Conservation (phyloP, 2,329 filamentous ascomycete genomes). For the Amphichorda felina region DNA sequence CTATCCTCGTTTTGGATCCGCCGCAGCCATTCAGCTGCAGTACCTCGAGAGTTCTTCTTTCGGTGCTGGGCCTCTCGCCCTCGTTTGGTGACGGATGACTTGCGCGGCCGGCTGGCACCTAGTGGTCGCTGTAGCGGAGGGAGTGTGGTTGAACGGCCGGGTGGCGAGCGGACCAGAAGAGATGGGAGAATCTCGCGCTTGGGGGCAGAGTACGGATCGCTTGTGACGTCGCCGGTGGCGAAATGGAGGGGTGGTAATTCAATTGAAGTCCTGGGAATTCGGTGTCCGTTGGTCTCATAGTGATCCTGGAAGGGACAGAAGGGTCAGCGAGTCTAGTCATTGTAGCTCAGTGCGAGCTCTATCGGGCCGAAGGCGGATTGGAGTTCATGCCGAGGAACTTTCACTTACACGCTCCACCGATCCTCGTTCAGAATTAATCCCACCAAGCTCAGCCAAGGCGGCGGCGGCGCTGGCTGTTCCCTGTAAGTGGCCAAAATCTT, state of each 20-base stretch:
- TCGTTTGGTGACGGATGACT: constrained; percentile 76
- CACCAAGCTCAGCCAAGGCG: constrained; percentile 71
- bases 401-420: constrained; percentile 62
- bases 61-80: constrained; percentile 68
- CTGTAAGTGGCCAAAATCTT: constrained; percentile 55
- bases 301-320: constrained; percentile 36
- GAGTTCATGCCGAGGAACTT: neutral
- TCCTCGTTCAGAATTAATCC: constrained; percentile 62
- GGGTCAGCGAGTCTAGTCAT: neutral
- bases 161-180: constrained; percentile 69
- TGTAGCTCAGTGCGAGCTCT: too few relatives aligned
- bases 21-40: constrained; percentile 55
- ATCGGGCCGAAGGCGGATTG: neutral
- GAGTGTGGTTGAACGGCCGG: constrained; percentile 76
- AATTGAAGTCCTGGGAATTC: constrained; percentile 54
- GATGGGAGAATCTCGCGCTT: constrained; percentile 72
- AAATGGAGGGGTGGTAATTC: constrained; percentile 61
- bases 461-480: constrained; percentile 63
- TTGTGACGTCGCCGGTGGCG: constrained; percentile 49
- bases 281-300: constrained; percentile 57
- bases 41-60: constrained; percentile 59
- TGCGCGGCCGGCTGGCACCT: constrained; percentile 63
- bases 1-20: constrained; percentile 51
- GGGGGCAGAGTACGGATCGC: constrained; percentile 58
- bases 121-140: constrained; percentile 69